A percentile compares a stretch with the other conserved stretches of the same genome.
Conservation (phyloP, 495 filamentous ascomycete genomes). For the Aspergillus diversus region DNA sequence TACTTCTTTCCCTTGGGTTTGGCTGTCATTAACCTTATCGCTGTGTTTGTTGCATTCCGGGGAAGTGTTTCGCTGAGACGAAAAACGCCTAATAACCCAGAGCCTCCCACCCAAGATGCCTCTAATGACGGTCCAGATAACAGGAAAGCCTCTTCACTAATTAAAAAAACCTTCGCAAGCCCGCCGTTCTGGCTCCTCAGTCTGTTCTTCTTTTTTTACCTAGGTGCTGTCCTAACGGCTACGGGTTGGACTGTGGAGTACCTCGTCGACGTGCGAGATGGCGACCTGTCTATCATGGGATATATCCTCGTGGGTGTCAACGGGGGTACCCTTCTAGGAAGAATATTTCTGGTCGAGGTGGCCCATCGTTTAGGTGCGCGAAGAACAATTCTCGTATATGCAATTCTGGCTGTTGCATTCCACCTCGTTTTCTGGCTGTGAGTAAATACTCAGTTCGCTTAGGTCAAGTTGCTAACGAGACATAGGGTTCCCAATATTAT, state of each 20-base stretch:
- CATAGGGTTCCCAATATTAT: slow-evolving; percentile 39
- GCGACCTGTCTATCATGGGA: slow-evolving; percentile 35
- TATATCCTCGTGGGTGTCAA: slow-evolving; percentile 35
- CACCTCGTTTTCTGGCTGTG: slow-evolving; percentile 40
- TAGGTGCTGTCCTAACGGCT: slow-evolving; percentile 34
- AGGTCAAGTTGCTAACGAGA: too few species aligned
- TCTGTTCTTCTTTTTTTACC: slow-evolving; percentile 39
- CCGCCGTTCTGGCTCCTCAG: slow-evolving; percentile 36
- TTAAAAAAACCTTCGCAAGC: slow-evolving; percentile 26
- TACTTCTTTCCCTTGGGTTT: slow-evolving; percentile 32
- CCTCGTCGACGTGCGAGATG: slow-evolving; percentile 34
- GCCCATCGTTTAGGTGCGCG: slow-evolving; percentile 35
- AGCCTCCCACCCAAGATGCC: neutral
- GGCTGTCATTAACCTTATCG: slow-evolving; percentile 27
- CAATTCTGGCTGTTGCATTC: slow-evolving; percentile 31
- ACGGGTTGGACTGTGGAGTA: slow-evolving; percentile 39
- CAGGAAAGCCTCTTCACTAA: slow-evolving; percentile 23
- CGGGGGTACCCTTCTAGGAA: slow-evolving; percentile 32
- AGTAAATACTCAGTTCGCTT: too few species aligned
- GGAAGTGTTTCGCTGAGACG: slow-evolving; percentile 4
- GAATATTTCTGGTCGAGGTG: slow-evolving; percentile 32
- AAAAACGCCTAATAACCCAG: slow-evolving; percentile 13
- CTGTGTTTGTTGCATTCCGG: slow-evolving; percentile 27
- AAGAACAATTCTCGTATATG: slow-evolving; percentile 35
- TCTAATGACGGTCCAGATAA: neutral